Evolutionary conservation across 2,329 filamentous ascomycete genomes (phyloP).

Genomic region (Fusarium temperatum): DNA sequence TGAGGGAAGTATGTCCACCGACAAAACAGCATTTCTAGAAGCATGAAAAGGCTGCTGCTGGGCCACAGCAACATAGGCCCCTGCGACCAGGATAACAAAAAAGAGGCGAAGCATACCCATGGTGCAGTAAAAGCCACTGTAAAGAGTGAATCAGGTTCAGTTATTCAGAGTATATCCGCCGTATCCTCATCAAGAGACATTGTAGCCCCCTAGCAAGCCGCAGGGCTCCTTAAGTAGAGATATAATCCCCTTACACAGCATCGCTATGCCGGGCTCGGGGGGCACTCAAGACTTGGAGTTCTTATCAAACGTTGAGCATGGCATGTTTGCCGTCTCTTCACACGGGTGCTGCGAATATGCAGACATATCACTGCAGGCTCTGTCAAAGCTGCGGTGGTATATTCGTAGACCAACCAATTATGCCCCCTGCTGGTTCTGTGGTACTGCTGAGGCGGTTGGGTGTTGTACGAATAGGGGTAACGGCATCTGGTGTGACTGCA

Average conservation of each 20-base stretch:
- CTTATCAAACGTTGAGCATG: constrained; percentile 25
- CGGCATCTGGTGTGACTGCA: constrained; percentile 23
- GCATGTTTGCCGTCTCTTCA: constrained; percentile 25
- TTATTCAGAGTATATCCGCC: constrained; percentile 12
- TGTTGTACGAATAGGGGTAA: constrained; percentile 23
- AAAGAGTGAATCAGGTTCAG: constrained; percentile 29
- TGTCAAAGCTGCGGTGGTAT: constrained; percentile 8
- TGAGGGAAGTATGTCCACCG: constrained; percentile 14
- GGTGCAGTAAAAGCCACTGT: constrained; percentile 13
- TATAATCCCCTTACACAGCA: constrained; percentile 13
- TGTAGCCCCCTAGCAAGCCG: neutral
- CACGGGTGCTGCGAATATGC: constrained; percentile 4
- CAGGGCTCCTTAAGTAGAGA: constrained; percentile 25
- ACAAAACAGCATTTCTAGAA: constrained; percentile 13
- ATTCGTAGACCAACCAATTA: constrained; percentile 1
- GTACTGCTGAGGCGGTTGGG: neutral
- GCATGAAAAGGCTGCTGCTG: neutral
- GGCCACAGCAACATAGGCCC: neutral
- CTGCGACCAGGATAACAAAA: constrained; percentile 18
- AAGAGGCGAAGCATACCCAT: constrained; percentile 32
- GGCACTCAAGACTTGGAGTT: constrained; percentile 8
- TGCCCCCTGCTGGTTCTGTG: neutral
- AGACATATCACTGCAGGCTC: constrained; percentile 18
- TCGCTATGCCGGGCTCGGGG: constrained; percentile 6
- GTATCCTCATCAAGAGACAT: constrained; percentile 2